Evolutionary conservation across 768 basidiomycete species (phyloP).

Genomic region (Agrocybe chaxingu): DNA sequence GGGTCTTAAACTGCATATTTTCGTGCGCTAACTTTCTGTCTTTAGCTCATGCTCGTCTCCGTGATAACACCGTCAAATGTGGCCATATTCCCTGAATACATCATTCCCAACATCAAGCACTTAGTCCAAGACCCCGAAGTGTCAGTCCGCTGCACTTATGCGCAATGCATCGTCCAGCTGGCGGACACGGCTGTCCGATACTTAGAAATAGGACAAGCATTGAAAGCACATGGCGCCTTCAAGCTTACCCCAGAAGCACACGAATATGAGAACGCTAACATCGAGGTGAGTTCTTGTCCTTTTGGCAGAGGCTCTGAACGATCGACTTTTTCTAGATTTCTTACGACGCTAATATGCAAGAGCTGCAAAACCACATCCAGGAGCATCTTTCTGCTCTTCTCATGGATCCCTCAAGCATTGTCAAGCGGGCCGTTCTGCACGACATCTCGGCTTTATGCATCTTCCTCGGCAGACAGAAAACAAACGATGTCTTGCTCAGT

Average conservation of each 20-base stretch:
- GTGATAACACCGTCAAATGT: constrained; percentile 76
- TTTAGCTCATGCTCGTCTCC: constrained; percentile 52
- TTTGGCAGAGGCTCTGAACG: neutral
- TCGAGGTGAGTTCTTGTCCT: constrained; percentile 54
- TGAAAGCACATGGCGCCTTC: constrained; percentile 79
- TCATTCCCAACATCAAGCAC: constrained; percentile 85
- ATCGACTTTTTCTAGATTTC: constrained; percentile 56
- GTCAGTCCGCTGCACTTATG: constrained; percentile 75
- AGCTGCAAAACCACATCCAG: constrained; percentile 81
- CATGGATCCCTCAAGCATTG: constrained; percentile 84
- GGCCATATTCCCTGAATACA: constrained; percentile 91
- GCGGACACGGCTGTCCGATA: constrained; percentile 86
- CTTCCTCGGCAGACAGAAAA: constrained; percentile 89
- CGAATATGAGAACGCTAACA: constrained; percentile 75
- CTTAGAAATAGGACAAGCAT: constrained; percentile 89
- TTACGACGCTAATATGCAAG: constrained; percentile 83
- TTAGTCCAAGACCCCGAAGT: constrained; percentile 83
- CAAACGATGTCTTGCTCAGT: constrained; percentile 92
- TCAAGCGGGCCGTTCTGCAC: constrained; percentile 87
- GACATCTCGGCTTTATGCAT: constrained; percentile 88
- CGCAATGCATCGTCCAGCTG: constrained; percentile 80
- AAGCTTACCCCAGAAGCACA: constrained; percentile 60
- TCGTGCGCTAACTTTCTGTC: neutral
- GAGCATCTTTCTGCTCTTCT: constrained; percentile 85
- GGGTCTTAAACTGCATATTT: neutral